These are phyloP conservation scores for Aurinia saxatilis DNA, from an alignment of 345 rosid genomes.

Conservation along the genomic window DNA sequence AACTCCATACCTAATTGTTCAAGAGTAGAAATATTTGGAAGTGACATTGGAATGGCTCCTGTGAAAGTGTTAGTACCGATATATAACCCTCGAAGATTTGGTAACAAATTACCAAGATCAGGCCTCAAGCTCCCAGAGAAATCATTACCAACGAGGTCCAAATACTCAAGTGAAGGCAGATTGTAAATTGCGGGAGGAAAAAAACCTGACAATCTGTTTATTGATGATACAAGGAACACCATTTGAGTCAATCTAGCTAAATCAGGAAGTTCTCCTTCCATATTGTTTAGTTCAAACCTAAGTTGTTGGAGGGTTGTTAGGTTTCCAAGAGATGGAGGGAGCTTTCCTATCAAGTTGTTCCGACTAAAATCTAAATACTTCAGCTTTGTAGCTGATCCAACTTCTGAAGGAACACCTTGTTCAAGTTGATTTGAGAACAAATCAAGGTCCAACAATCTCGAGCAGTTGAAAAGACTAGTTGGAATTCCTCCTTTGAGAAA, in stretches of 20 bases:
- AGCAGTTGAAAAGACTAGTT: no score
- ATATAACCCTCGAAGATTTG: not conserved
- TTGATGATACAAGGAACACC: not conserved
- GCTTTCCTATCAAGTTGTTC: not conserved
- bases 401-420: not conserved
- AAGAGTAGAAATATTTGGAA: not conserved
- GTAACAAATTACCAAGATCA: not conserved
- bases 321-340: not conserved
- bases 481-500: no score
- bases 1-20: not conserved
- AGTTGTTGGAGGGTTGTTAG: not conserved
- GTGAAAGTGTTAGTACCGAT: not conserved
- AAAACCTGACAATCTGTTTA: not conserved
- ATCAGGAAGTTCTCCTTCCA: not conserved
- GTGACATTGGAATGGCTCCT: not conserved
- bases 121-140: not conserved
- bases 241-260: not conserved
- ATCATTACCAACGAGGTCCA: not conserved
- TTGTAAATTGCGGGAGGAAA: not conserved
- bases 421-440: not conserved
- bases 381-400: no score
- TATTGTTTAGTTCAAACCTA: not conserved
- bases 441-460: not conserved
- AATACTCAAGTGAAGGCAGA: not conserved
- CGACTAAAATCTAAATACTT: not conserved